Conservation (phyloP, 345 rosid genomes). For the Populus ilicifolia region DNA sequence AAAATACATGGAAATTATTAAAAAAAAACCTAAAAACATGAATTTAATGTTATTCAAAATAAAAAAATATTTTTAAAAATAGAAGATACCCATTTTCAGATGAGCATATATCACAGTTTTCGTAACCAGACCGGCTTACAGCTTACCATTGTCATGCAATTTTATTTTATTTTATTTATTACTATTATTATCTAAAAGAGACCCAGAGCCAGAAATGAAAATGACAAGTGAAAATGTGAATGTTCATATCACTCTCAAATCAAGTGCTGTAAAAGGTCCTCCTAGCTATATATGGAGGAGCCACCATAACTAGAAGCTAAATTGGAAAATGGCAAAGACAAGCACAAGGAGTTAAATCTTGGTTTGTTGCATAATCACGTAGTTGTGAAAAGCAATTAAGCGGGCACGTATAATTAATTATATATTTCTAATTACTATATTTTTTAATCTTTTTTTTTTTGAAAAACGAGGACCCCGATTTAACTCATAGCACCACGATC, state of each 20-base stretch:
- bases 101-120: too few relatives aligned
- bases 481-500: too few relatives aligned
- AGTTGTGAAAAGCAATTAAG: neutral
- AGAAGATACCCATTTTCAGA: too few relatives aligned
- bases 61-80: too few relatives aligned
- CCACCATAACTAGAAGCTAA: neutral
- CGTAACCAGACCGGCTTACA: too few relatives aligned
- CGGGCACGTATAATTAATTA: neutral
- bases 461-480: too few relatives aligned
- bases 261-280: neutral
- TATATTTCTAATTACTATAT: neutral
- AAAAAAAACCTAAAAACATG: too few relatives aligned
- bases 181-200: neutral
- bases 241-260: neutral
- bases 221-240: neutral
- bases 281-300: neutral
- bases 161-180: too few relatives aligned
- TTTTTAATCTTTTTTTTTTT: neutral
- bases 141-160: neutral
- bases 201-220: conserved; percentile 11
- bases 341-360: neutral
- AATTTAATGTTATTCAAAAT: too few relatives aligned
- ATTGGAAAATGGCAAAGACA: conserved; percentile 4
- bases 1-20: too few relatives aligned
- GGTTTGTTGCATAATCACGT: neutral